Base-by-base conservation (phyloP, 129 eudicot species). In the Lactuca sativa region DNA sequence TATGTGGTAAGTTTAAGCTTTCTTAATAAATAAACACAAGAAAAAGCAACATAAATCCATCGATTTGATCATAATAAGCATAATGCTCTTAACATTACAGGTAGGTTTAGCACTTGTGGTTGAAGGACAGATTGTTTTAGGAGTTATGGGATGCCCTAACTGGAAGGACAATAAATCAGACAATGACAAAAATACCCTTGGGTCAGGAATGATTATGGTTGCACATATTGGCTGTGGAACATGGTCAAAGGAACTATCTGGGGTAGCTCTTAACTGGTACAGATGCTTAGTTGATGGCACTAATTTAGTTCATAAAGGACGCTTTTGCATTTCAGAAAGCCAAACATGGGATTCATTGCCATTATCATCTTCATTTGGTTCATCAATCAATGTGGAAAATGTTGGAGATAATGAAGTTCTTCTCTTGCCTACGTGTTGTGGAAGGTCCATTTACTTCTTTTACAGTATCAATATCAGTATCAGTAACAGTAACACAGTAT, bases 81-180 rank as follows among this genome's bases (percentile, higher is more conserved):
- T 51, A 57, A 57, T 11, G 38, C 38, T 51, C 32, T 2, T n/a
- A 71, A 67, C 61, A 58, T 80, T 83, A 75, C 78, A 89, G 98
- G 96, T 93, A 21, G 97, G 97, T 58, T 81, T 93, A 82, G 91
- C 99, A 72, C 93, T 93, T 80, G 90, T 93, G 58, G 97, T 93
- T 74, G 95, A 85, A 77, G 99, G 99, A 74, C 68, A 90, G 66
- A 83, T 87, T 75, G 99, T 90, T 8, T 72, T 93, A 37, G 97
- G 99, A 55, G 92, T 90, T 60, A 93, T 93, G 99, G 97, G 99
- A 54, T 89, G 99, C 78, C 99, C 99, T 36, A 90, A 90, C 57
- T 93, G 99, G 99, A 76, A 56, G 70, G 90, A 67, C n/a, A 72
- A 66, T 51, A 49, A 71, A 59, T 74, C 72, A 56, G 78, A 44